These are phyloP conservation scores for Triglochin maritima DNA, from an alignment of 106 monocot species.

Conservation along the genomic window DNA sequence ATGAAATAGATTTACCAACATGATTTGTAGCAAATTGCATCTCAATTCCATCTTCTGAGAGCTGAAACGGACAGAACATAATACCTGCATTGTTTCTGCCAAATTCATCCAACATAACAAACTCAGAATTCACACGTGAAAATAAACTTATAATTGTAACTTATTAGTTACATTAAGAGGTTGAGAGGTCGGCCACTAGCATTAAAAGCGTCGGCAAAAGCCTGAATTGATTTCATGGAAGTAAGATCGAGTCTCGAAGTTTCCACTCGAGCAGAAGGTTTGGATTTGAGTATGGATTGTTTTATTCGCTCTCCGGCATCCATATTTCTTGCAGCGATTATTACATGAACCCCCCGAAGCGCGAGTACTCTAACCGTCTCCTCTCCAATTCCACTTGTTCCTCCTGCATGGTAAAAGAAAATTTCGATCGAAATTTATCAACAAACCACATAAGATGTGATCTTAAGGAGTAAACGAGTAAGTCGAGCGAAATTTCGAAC, in stretches of 20 bases:
- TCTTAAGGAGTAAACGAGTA: too few relatives aligned
- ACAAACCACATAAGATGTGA: too few relatives aligned
- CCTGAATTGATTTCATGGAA: slow-evolving; percentile 67
- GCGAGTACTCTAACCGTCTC: slow-evolving; percentile 85
- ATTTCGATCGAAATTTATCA: too few relatives aligned
- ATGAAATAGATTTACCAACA: slow-evolving; percentile 30
- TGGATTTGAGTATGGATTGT: slow-evolving; percentile 26
- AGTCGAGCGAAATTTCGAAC: too few relatives aligned
- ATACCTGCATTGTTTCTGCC: slow-evolving; percentile 92
- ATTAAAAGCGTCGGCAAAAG: slow-evolving; percentile 41
- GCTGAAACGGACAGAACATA: slow-evolving; percentile 60
- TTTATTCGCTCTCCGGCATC: slow-evolving; percentile 43
- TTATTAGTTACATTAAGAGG: slow-evolving; percentile 49
- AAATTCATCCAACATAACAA: too few relatives aligned
- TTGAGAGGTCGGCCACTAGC: slow-evolving; percentile 59
- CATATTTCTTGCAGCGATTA: slow-evolving; percentile 74
- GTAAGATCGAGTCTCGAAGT: slow-evolving; percentile 66
- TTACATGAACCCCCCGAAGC: slow-evolving; percentile 57
- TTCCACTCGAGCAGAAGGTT: slow-evolving; percentile 40
- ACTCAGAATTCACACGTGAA: too few relatives aligned
- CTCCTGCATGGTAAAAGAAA: slow-evolving; percentile 35
- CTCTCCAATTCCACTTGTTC: slow-evolving; percentile 80
- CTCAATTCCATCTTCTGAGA: slow-evolving; percentile 76
- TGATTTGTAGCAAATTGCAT: slow-evolving; percentile 93
- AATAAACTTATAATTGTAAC: background rate